phyloP scores from a whole-genome alignment of 139 green algal genomes.

The Chlamydomonas sphaeroides region DNA sequence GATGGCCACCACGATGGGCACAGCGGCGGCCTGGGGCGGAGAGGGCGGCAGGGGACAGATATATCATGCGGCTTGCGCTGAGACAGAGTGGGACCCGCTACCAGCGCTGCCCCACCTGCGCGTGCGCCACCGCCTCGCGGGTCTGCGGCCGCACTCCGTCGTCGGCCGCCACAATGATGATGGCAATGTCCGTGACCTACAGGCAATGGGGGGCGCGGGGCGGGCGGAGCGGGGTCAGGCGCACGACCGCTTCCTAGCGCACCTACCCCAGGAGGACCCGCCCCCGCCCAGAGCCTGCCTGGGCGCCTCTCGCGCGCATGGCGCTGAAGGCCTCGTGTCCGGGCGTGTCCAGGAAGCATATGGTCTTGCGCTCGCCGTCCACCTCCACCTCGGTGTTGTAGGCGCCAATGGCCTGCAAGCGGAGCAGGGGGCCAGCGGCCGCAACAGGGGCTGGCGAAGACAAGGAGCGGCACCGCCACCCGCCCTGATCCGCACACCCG shows the following conservation, averaged over 20 bases:
- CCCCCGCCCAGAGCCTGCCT: no score
- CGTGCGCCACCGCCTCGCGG: conserved; percentile 92
- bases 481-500: no score
- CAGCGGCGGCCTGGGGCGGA: conserved; percentile 79
- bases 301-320: conserved; percentile 86
- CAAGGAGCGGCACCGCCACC: no score
- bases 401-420: conserved; percentile 91
- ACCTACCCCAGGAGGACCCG: no score
- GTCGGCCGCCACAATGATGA: conserved; percentile 98
- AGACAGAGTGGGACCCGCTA: conserved; percentile 60
- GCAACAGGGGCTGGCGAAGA: background rate
- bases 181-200: conserved; percentile 95
- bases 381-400: conserved; percentile 86
- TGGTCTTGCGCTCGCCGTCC: conserved; percentile 65
- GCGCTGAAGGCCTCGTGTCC: conserved; percentile 97
- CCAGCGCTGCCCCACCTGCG: conserved; percentile 60
- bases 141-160: conserved; percentile 98
- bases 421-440: background rate
- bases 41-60: background rate
- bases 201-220: conserved; percentile 41
- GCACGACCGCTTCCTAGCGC: no score
- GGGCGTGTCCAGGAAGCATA: conserved; percentile 99
- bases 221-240: no score
- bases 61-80: no score
- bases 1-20: conserved; percentile 90